Percentiles rank a stretch among this genome's conserved stretches.
phyloP scores from a whole-genome alignment of 805 yeast species.

The Pichia manshurica region DNA sequence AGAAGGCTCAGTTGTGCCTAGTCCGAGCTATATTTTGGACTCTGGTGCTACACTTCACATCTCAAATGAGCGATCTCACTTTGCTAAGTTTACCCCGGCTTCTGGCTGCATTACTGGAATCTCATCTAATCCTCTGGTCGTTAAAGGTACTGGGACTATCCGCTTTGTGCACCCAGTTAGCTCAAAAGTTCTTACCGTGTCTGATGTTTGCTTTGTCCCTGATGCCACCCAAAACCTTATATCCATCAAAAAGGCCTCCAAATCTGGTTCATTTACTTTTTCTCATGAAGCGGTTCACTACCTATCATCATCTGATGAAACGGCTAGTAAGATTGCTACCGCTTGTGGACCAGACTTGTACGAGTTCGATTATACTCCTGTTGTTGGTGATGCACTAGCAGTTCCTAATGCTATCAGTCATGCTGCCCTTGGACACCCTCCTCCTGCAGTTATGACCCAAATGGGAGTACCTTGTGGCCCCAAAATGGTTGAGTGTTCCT shows the following conservation, averaged over 20 bases:
- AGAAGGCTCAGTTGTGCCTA: not conserved
- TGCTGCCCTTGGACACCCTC: slow-evolving; percentile 1
- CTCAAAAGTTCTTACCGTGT: not conserved
- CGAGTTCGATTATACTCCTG: not conserved
- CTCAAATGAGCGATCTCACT: not conserved
- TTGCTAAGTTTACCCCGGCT: not conserved
- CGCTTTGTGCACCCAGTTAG: not conserved
- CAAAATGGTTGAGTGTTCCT: not conserved
- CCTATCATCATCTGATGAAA: not conserved
- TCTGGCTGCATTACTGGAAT: slow-evolving; percentile 4
- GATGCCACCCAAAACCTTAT: not conserved
- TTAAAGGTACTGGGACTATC: slow-evolving; percentile 4
- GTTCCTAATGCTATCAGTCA: too few relatives aligned
- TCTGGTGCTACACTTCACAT: slow-evolving; percentile 1
- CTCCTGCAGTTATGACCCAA: slow-evolving; percentile 2
- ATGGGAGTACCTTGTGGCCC: not conserved
- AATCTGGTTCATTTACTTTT: not conserved
- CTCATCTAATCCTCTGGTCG: not conserved
- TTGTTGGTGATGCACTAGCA: too few relatives aligned
- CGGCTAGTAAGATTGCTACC: not conserved
- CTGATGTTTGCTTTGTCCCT: slow-evolving; percentile 2
- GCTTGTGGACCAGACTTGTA: not conserved
- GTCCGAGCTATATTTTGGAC: not conserved
- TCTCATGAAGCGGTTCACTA: not conserved
- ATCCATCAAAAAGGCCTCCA: not conserved